These are phyloP conservation scores for Corylus avellana DNA, from an alignment of 306 rosid species.

Conservation along the genomic window DNA sequence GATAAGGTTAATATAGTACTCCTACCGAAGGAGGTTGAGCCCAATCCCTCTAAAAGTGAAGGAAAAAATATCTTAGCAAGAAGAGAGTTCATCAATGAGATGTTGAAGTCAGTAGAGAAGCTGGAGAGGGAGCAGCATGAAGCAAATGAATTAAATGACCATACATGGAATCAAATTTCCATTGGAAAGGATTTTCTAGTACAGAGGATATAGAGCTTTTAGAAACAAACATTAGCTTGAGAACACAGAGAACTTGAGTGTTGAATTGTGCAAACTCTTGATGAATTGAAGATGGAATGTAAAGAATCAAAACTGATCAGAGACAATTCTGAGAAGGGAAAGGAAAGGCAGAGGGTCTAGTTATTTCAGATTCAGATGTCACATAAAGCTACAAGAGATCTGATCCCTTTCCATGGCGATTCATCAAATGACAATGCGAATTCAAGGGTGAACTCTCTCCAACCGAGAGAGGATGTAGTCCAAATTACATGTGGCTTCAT, in stretches of 20 bases:
- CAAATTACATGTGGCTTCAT: too few species aligned
- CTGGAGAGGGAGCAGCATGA: slow-evolving; percentile 52
- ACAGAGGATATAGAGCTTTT: slow-evolving; percentile 56
- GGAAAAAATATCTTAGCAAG: neutral
- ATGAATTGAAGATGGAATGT: slow-evolving; percentile 60
- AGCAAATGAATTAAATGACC: slow-evolving; percentile 45
- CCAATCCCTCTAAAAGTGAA: too few species aligned
- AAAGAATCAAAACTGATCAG: slow-evolving; percentile 43
- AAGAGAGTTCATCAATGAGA: neutral
- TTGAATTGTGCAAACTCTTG: slow-evolving; percentile 52
- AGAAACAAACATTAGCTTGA: slow-evolving; percentile 60
- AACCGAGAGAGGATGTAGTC: too few species aligned
- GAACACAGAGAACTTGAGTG: slow-evolving; percentile 52
- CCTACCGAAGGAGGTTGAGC: neutral
- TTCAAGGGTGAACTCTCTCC: too few species aligned
- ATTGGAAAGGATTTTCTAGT: slow-evolving; percentile 41
- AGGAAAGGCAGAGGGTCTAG: too few species aligned
- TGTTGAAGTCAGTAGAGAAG: slow-evolving; percentile 36
- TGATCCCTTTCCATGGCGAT: too few species aligned
- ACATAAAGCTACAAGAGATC: too few species aligned
- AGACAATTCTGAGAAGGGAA: slow-evolving; percentile 44
- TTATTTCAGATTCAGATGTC: too few species aligned
- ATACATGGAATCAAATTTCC: slow-evolving; percentile 50
- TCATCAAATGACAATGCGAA: too few species aligned
- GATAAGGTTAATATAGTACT: neutral